A percentile compares a stretch with the other conserved stretches of the same genome.
phyloP scores from a whole-genome alignment of 208 protist genomes.

The Sergeia podlipaevii region DNA sequence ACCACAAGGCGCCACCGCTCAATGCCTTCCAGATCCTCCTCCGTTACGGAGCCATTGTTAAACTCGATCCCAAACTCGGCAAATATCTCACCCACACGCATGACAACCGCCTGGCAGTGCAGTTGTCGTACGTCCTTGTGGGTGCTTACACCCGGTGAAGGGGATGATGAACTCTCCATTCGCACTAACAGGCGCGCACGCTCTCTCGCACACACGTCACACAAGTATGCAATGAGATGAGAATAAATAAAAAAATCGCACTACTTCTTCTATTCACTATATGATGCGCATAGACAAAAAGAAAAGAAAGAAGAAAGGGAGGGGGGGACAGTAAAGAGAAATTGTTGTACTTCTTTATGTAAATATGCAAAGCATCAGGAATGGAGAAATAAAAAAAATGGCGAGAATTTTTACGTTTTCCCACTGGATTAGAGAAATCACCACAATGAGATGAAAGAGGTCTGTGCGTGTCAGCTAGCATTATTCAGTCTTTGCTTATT shows the following conservation, averaged over 20 bases:
- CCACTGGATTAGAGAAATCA: no score
- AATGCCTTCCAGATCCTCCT: constrained; percentile 22
- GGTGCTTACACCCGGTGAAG: background rate
- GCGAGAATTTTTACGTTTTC: no score
- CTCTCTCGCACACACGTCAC: no score
- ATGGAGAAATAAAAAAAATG: constrained; percentile 4
- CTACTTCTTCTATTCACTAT: background rate
- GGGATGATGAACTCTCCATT: background rate
- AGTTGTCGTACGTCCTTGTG: constrained; percentile 16
- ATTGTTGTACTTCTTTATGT: background rate
- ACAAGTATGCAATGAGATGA: no score
- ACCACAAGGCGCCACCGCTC: constrained; percentile 68
- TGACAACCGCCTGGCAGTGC: constrained; percentile 80
- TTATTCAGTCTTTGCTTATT: no score
- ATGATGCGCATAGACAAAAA: background rate
- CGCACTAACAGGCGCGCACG: background rate
- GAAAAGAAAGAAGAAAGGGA: constrained; percentile 14
- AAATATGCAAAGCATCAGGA: constrained; percentile 1
- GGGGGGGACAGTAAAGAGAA: background rate
- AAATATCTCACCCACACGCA: constrained; percentile 84
- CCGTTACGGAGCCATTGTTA: constrained; percentile 7
- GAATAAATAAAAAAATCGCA: constrained; percentile 4
- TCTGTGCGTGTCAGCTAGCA: no score
- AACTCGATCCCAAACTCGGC: constrained; percentile 81
- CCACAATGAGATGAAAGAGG: no score